A percentile compares a stretch with the other conserved stretches of the same genome.
These are phyloP conservation scores for Eucalyptus fibrosa DNA, from an alignment of 345 rosid genomes.

Conservation along the genomic window DNA sequence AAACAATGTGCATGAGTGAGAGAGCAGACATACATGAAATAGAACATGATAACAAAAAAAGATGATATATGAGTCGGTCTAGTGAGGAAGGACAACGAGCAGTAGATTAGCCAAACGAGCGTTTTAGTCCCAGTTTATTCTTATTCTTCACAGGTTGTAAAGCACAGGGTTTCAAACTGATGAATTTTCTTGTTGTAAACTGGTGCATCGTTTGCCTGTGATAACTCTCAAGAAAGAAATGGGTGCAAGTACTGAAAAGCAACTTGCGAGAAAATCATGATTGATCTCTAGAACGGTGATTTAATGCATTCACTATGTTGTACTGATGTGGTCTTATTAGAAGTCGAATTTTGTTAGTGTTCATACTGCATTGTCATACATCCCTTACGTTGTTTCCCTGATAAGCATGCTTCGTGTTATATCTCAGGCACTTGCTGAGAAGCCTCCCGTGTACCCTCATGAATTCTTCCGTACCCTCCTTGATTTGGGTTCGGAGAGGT, in stretches of 20 bases:
- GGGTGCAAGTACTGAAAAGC: neutral
- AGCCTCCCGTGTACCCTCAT: constrained; percentile 77
- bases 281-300: neutral
- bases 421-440: constrained; percentile 70
- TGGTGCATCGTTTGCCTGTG: neutral
- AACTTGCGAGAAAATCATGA: neutral
- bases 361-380: neutral
- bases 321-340: neutral
- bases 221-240: neutral
- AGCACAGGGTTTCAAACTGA: neutral
- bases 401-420: neutral
- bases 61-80: neutral
- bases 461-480: constrained; percentile 70
- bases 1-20: neutral
- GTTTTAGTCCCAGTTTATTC: neutral
- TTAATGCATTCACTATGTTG: neutral
- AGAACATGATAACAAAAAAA: neutral
- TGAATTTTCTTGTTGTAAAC: neutral
- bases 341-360: neutral
- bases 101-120: neutral
- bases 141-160: neutral
- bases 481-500: constrained; percentile 54
- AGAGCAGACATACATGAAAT: neutral
- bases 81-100: neutral
- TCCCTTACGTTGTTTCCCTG: neutral